Conservation (phyloP, 176 grass and related monocot genomes). For the Hordeum marinum region DNA sequence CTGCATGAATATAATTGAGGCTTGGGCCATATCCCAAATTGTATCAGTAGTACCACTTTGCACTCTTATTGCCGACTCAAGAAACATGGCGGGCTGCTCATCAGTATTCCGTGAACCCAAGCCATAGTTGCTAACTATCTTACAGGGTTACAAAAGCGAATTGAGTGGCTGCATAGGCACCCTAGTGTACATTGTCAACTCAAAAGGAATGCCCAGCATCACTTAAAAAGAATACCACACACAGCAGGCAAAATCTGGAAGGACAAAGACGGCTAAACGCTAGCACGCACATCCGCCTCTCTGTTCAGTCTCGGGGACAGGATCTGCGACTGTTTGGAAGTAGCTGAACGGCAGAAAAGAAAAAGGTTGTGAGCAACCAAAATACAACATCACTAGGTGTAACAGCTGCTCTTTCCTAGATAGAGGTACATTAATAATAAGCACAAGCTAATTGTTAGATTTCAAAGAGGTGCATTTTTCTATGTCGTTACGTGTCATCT, state of each 20-base stretch:
- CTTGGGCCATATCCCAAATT: constrained; percentile 4
- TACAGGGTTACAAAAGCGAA: constrained; percentile 35
- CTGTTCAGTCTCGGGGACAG: constrained; percentile 51
- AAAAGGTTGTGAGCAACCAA: constrained; percentile 6
- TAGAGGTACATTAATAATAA: not conserved
- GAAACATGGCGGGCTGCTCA: constrained; percentile 2
- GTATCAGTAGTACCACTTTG: not conserved
- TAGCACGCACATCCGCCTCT: constrained; percentile 89
- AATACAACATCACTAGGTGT: not conserved
- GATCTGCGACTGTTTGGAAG: constrained; percentile 63
- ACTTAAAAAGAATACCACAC: constrained; percentile 41
- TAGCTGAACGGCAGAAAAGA: constrained; percentile 52
- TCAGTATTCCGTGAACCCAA: not conserved
- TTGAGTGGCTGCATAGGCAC: constrained; percentile 10
- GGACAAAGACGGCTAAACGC: constrained; percentile 22
- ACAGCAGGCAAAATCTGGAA: constrained; percentile 35
- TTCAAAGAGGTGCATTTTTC: not conserved
- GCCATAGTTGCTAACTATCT: constrained; percentile 24
- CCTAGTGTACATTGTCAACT: constrained; percentile 27
- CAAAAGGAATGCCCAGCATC: constrained; percentile 33
- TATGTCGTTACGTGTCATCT: not conserved
- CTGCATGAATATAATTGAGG: not conserved
- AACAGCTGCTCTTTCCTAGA: not conserved
- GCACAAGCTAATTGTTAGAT: not conserved
- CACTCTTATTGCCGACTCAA: constrained; percentile 39